A percentile compares a stretch with the other conserved stretches of the same genome.
Evolutionary conservation across 345 rosid species (phyloP).

Genomic region (Clarkia xantiana): DNA sequence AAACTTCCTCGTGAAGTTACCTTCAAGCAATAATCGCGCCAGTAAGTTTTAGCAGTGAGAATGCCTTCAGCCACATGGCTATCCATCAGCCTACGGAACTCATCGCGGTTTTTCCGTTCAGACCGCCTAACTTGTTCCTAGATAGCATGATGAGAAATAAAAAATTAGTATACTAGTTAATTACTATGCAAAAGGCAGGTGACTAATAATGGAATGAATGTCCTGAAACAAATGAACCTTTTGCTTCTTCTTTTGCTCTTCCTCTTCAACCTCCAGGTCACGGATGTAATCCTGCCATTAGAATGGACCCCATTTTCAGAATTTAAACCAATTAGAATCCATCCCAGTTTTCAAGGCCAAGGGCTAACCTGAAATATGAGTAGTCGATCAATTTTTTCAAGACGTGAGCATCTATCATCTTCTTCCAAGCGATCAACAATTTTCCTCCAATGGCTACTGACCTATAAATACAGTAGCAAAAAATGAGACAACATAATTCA

Average conservation of each 20-base stretch:
- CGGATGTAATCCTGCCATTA: slow-evolving; percentile 66
- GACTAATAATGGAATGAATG: too few relatives aligned
- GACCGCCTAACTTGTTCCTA: slow-evolving; percentile 80
- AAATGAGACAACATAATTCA: slow-evolving; percentile 12
- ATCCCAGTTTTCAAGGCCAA: not conserved
- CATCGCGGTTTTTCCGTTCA: slow-evolving; percentile 92
- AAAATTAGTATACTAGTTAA: slow-evolving; percentile 4
- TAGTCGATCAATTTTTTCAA: slow-evolving; percentile 84
- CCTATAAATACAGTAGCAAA: slow-evolving; percentile 27
- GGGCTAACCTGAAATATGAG: slow-evolving; percentile 53
- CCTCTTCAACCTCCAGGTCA: slow-evolving; percentile 84
- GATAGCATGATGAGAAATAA: slow-evolving; percentile 3
- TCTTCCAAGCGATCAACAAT: slow-evolving; percentile 82
- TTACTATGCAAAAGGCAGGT: too few relatives aligned
- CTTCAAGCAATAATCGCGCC: slow-evolving; percentile 83
- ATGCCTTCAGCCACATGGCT: slow-evolving; percentile 58
- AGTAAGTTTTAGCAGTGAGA: slow-evolving; percentile 73
- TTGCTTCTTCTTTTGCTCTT: slow-evolving; percentile 70
- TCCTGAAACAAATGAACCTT: slow-evolving; percentile 34
- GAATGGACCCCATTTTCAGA: slow-evolving; percentile 8
- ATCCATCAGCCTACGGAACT: slow-evolving; percentile 61
- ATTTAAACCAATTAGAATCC: not conserved
- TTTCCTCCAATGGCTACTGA: slow-evolving; percentile 80
- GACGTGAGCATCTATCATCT: slow-evolving; percentile 77
- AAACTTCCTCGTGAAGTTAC: slow-evolving; percentile 15